Base-by-base conservation (phyloP, 2,329 filamentous ascomycete species). In the Monosporascus sp. region DNA sequence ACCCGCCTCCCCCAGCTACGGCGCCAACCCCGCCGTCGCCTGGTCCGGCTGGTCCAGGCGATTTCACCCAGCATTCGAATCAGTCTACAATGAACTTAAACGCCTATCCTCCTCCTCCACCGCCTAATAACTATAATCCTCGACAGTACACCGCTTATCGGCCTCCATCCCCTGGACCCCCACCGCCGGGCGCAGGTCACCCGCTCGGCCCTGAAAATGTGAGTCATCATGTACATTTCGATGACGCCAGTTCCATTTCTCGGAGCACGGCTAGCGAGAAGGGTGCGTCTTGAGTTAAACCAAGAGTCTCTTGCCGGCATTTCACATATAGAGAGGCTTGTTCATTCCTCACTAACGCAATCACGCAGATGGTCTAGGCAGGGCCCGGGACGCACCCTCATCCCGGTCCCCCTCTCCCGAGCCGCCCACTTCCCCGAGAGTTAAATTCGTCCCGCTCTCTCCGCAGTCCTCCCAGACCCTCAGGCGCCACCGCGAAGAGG, bases 161-260 rank as follows among this genome's bases (percentile, higher is more conserved):
- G 6, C 63, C 64, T 37, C 63, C 64, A 14, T 64, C 64, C 7
- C 58, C 64, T 31, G 63, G 64, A 16, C 63, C 60, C 3, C 59
- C 57, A 16, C 60, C 64, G 11, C 58, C 56, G 45, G 56, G 55
- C 49, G 22, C 52, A 40, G 52, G 58, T 43, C 58, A 59, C 48
- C 58, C 51, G 36, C 58, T 63, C 22, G 64, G 63, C 26, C 67
- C 67, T 63, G 66, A 69, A 63, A 62, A 69, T 66, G 65, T 69
- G 66, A 68, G 66, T 68, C 61, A 54, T 59, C 52, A 56, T 59
- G 59, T 61, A 56, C 56, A 58, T 49, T 59, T 57, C 50, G 59
- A 54, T 65, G 61, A 60, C 56, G 51, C 51, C 59, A 55, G 54
- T 55, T 60, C 61, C 57, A 59, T 59, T 55, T 59, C 61, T 57